Conservation (phyloP, 345 rosid genomes). For the Syzygium aromaticum region DNA sequence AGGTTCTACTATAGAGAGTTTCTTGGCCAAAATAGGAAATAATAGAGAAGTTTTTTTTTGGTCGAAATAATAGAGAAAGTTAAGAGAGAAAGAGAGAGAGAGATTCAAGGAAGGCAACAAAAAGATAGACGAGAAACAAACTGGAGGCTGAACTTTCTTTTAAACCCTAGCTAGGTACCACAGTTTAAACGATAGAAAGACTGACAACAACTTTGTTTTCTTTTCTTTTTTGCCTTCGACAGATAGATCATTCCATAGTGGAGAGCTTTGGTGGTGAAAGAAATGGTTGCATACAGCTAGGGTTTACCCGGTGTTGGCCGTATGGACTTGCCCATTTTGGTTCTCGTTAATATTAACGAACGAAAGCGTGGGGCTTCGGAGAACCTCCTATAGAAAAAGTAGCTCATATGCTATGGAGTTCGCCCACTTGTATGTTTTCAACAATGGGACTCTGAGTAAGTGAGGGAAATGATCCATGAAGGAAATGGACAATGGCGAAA, state of each 20-base stretch:
- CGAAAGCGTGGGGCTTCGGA: background rate
- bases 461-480: background rate
- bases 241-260: background rate
- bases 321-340: background rate
- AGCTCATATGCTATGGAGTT: background rate
- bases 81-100: no score
- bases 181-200: background rate
- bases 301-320: background rate
- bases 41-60: background rate
- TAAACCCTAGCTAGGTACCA: background rate
- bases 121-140: background rate
- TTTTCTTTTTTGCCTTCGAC: background rate
- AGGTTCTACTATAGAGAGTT: background rate
- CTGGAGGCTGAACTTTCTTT: background rate
- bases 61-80: background rate
- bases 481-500: background rate
- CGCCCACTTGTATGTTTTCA: background rate
- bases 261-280: background rate
- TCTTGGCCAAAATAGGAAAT: background rate
- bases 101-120: background rate
- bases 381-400: background rate
- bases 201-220: background rate
- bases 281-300: background rate
- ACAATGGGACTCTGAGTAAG: background rate
- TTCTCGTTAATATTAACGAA: background rate